phyloP scores from a whole-genome alignment of 1,284 basidiomycete species.

The Microstroma glucosiphilum region DNA sequence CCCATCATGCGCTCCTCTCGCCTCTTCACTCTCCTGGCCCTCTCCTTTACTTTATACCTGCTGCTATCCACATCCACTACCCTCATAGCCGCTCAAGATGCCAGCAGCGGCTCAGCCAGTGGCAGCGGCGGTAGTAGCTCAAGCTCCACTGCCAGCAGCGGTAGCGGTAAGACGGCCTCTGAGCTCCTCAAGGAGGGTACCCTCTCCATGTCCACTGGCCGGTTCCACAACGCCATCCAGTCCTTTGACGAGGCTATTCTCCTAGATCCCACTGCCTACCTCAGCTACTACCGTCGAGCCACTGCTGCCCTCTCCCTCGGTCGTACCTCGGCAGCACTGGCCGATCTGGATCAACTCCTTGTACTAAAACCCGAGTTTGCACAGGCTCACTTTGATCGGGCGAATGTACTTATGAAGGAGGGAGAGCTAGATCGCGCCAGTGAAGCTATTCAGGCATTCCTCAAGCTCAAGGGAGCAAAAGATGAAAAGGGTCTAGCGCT shows the following conservation, averaged over 20 bases:
- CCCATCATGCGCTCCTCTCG: constrained; percentile 4
- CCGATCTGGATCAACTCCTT: constrained; percentile 36
- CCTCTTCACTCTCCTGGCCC: constrained; percentile 2
- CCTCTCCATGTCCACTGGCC: constrained; percentile 12
- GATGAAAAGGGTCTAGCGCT: constrained; percentile 14
- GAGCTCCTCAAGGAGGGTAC: constrained; percentile 14
- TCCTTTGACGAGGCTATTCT: constrained; percentile 15
- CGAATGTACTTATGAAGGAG: constrained; percentile 41
- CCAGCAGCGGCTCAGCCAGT: background rate
- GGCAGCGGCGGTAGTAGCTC: background rate
- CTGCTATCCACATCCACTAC: background rate
- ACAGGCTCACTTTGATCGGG: constrained; percentile 43
- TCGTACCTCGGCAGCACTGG: constrained; percentile 36
- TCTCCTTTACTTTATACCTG: background rate
- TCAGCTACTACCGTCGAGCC: constrained; percentile 45
- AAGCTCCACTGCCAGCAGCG: background rate
- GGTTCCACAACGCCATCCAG: constrained; percentile 7
- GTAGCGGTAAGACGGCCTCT: constrained; percentile 8
- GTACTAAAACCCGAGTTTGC: constrained; percentile 41
- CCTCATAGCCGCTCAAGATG: constrained; percentile 1
- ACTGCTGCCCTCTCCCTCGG: constrained; percentile 48
- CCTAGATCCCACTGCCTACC: constrained; percentile 17
- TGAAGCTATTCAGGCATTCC: constrained; percentile 10
- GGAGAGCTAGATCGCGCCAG: constrained; percentile 38
- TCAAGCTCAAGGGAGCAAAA: constrained; percentile 17